Evolutionary conservation across 2,329 filamentous ascomycete species (phyloP).

Genomic region (Cercospora sp.): DNA sequence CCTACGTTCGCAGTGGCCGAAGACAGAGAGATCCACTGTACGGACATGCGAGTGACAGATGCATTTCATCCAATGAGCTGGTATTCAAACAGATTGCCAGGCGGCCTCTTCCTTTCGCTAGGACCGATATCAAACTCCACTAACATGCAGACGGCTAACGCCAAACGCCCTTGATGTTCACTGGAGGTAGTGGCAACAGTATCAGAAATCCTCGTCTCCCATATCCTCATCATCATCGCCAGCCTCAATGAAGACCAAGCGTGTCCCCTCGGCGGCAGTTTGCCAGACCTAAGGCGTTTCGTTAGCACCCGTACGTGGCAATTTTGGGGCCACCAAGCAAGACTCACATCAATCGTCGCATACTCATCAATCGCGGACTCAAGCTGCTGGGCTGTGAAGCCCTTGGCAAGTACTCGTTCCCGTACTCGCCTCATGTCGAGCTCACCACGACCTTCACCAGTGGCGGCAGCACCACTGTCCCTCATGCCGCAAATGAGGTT

Average conservation of each 20-base stretch:
- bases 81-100: slow-evolving; percentile 11
- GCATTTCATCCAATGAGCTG: slow-evolving; percentile 15
- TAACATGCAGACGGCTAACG: slow-evolving; percentile 13
- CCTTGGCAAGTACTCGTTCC: slow-evolving; percentile 90
- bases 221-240: slow-evolving; percentile 46
- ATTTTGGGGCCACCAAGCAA: not conserved
- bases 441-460: slow-evolving; percentile 74
- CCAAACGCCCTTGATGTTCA: slow-evolving; percentile 16
- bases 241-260: slow-evolving; percentile 57
- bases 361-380: slow-evolving; percentile 86
- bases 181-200: slow-evolving; percentile 8
- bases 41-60: slow-evolving; percentile 12
- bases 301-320: slow-evolving; percentile 35
- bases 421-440: slow-evolving; percentile 84
- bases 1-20: slow-evolving; percentile 17
- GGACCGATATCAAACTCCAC: slow-evolving; percentile 9
- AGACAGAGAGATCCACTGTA: not conserved
- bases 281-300: slow-evolving; percentile 51
- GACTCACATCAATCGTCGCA: slow-evolving; percentile 80
- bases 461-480: slow-evolving; percentile 77
- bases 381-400: slow-evolving; percentile 94
- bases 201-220: slow-evolving; percentile 38
- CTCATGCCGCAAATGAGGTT: slow-evolving; percentile 87
- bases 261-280: slow-evolving; percentile 55
- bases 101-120: slow-evolving; percentile 28